Conservation (phyloP, 108 stramenopile genomes). For the Nitzschia putrida region DNA sequence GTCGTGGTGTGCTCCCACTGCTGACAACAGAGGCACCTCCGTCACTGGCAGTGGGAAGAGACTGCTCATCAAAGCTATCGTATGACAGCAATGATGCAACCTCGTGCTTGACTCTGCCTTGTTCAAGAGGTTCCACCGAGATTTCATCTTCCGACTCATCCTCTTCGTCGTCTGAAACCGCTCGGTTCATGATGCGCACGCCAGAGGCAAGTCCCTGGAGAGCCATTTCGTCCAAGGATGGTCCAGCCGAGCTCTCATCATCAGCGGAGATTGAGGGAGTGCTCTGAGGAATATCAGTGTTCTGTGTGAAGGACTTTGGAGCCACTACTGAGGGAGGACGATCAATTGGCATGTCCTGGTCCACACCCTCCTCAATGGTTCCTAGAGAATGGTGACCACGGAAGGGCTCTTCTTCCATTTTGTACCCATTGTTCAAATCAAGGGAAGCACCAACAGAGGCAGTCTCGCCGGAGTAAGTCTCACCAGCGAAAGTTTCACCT, state of each 20-base stretch:
- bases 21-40: constrained; percentile 1
- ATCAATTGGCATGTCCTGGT: background rate
- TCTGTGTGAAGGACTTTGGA: background rate
- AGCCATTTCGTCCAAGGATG: constrained; percentile 36
- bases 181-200: background rate
- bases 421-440: constrained; percentile 14
- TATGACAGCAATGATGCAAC: constrained; percentile 18
- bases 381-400: constrained; percentile 7
- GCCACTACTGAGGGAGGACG: too few species aligned
- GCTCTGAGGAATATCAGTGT: background rate
- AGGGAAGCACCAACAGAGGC: constrained; percentile 28
- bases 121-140: background rate
- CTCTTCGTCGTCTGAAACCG: background rate
- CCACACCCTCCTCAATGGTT: constrained; percentile 22
- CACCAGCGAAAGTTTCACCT: constrained; percentile 36
- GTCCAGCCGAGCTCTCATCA: constrained; percentile 4
- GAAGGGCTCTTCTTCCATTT: constrained; percentile 17
- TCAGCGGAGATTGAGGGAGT: background rate
- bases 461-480: constrained; percentile 30
- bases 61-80: constrained; percentile 21
- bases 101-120: background rate
- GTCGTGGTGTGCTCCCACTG: constrained; percentile 7
- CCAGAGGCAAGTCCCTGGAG: constrained; percentile 20
- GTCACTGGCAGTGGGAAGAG: background rate
- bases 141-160: background rate